These are phyloP conservation scores for Chrysophaeum taylorii DNA, from an alignment of 352 stramenopile species.

Conservation along the genomic window DNA sequence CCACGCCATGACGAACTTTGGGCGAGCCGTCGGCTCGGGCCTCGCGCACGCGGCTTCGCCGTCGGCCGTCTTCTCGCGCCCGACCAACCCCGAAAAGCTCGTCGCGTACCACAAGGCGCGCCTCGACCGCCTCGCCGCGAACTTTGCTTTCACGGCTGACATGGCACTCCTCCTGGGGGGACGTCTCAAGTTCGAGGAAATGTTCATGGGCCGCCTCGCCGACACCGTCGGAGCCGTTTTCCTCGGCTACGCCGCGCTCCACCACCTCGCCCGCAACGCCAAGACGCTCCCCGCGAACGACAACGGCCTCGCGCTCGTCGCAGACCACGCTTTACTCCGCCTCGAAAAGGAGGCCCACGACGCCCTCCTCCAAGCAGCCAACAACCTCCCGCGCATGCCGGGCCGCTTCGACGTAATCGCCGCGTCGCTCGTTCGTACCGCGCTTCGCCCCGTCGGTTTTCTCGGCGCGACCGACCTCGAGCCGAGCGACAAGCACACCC, in stretches of 20 bases:
- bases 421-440: conserved; percentile 72
- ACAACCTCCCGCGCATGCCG: conserved; percentile 87
- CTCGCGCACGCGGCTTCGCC: conserved; percentile 33
- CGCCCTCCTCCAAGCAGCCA: conserved; percentile 80
- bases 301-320: conserved; percentile 83
- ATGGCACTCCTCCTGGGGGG: conserved; percentile 88
- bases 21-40: conserved; percentile 67
- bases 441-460: conserved; percentile 87
- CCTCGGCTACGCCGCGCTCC: conserved; percentile 89
- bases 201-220: conserved; percentile 87
- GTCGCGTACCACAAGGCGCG: conserved; percentile 87
- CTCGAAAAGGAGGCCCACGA: conserved; percentile 88
- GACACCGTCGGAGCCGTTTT: conserved; percentile 94
- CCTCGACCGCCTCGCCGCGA: conserved; percentile 85
- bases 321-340: conserved; percentile 91
- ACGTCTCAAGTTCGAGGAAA: conserved; percentile 95
- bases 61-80: conserved; percentile 43
- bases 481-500: conserved; percentile 73
- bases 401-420: conserved; percentile 42
- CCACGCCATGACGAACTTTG: conserved; percentile 82
- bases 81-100: conserved; percentile 35
- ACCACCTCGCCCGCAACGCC: conserved; percentile 65
- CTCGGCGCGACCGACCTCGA: conserved; percentile 76
- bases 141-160: conserved; percentile 90
- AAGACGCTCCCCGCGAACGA: conserved; percentile 74